These are phyloP conservation scores for Globisporangium canariense DNA, from an alignment of 352 stramenopile species.

Conservation along the genomic window DNA sequence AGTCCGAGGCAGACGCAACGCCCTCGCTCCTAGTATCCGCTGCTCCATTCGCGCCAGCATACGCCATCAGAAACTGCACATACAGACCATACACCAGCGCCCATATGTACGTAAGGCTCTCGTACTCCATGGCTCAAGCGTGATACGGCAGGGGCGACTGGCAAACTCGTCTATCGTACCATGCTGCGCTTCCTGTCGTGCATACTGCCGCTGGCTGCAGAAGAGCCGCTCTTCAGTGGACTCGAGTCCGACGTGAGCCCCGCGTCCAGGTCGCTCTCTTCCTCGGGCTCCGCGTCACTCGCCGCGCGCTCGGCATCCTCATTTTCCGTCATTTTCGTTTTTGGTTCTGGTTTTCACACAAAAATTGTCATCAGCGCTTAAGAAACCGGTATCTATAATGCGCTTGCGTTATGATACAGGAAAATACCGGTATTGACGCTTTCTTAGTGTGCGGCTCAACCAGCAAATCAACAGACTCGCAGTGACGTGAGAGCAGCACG, in stretches of 20 bases:
- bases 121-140: too few relatives aligned
- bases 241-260: constrained; percentile 12
- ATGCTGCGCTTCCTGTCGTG: constrained; percentile 16
- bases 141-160: neutral
- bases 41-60: neutral
- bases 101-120: neutral
- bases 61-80: constrained; percentile 6
- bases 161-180: neutral
- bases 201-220: neutral
- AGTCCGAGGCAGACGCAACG: constrained; percentile 11
- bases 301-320: neutral
- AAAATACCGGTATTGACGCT: neutral
- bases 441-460: neutral
- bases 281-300: constrained; percentile 17
- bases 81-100: neutral
- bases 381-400: neutral
- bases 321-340: constrained; percentile 9
- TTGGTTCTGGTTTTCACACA: neutral
- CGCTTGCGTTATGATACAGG: neutral
- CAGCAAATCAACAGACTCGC: neutral
- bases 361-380: neutral
- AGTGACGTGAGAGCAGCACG: neutral
- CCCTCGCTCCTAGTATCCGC: neutral
- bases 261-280: constrained; percentile 15
- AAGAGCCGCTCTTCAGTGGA: constrained; percentile 9